Evolutionary conservation across 768 basidiomycete genomes (phyloP), one percentile per base, ranked within the genome.

Genomic region (Hysterangium stoloniferum): DNA sequence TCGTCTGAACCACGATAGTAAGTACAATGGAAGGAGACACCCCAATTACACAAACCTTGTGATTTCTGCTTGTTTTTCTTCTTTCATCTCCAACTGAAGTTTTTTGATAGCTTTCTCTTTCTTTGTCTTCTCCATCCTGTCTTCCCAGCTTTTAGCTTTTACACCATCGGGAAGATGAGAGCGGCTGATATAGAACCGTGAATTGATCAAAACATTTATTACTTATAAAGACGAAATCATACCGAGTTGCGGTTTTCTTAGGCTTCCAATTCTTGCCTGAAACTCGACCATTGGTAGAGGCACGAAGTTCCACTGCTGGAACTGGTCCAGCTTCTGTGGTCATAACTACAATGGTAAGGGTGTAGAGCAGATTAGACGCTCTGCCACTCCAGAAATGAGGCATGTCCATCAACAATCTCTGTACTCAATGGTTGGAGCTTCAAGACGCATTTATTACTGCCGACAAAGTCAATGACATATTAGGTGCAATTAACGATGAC

Each of bases 41-140:
- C 12, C 13, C 3, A 20, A 34, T 29, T 27, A 44, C 22, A 61
- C 66, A 49, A 53, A 81, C 86, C 82, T 72, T 54, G 73, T 69
- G 41, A 73, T 67, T 58, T 88, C 87, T 4, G 80, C 76, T 57
- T 74, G 68, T 58, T 87, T 89, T 63, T 90, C 88, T 40, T 84
- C 80, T 61, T 78, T 84, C 56, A 91, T 73, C 56, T 88, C 87
- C 8, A 64, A 59, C 64, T 88, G 72, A 27, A 91, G 69, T 61
- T 83, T 81, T 65, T 86, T 90, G 54, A 85, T 74, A 17, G 88
- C 84, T 33, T 71, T 70, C 17, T 76, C 76, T 58, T 77, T 78
- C 61, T 77, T 77, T 22, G 79, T 78, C 61, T 80, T 79, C 53
- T 77, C 71, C 76, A 87, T 86, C 32, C 88, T 73, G 29, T 77